Conservation (phyloP, 2,329 filamentous ascomycete species). For the Penicillium sp. region DNA sequence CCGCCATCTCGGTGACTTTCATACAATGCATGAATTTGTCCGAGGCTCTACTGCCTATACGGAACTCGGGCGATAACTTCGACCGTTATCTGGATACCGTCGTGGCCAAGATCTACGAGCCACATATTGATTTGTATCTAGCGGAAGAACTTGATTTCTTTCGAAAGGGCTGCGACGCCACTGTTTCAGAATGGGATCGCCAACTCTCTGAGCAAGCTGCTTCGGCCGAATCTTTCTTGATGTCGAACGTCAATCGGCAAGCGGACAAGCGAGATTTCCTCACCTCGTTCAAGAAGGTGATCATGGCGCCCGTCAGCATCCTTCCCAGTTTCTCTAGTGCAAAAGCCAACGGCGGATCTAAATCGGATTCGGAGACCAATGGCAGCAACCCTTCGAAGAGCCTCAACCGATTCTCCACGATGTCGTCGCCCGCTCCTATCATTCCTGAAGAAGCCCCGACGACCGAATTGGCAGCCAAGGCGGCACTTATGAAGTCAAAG, state of each 20-base stretch:
- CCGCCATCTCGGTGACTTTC: slow-evolving; percentile 81
- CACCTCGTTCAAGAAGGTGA: slow-evolving; percentile 94
- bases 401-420: slow-evolving; percentile 40
- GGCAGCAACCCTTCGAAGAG: slow-evolving; percentile 26
- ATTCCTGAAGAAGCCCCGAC: slow-evolving; percentile 67
- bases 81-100: slow-evolving; percentile 64
- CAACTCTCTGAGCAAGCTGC: slow-evolving; percentile 88
- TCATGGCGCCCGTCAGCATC: slow-evolving; percentile 97
- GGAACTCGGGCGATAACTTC: slow-evolving; percentile 57
- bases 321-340: slow-evolving; percentile 67
- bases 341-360: slow-evolving; percentile 50
- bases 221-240: slow-evolving; percentile 86
- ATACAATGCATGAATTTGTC: slow-evolving; percentile 80
- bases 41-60: slow-evolving; percentile 65
- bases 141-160: slow-evolving; percentile 89
- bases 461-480: slow-evolving; percentile 90
- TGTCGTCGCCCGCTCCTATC: slow-evolving; percentile 34
- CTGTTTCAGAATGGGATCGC: slow-evolving; percentile 85
- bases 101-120: slow-evolving; percentile 75
- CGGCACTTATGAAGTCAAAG: slow-evolving; percentile 93
- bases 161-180: slow-evolving; percentile 67
- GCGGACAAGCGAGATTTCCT: slow-evolving; percentile 96
- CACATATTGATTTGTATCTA: slow-evolving; percentile 88
- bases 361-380: slow-evolving; percentile 23
- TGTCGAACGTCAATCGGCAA: slow-evolving; percentile 90